A percentile compares a stretch with the other conserved stretches of the same genome.
phyloP scores from a whole-genome alignment of 139 green algal genomes.

The Chlorella sorokiniana region DNA sequence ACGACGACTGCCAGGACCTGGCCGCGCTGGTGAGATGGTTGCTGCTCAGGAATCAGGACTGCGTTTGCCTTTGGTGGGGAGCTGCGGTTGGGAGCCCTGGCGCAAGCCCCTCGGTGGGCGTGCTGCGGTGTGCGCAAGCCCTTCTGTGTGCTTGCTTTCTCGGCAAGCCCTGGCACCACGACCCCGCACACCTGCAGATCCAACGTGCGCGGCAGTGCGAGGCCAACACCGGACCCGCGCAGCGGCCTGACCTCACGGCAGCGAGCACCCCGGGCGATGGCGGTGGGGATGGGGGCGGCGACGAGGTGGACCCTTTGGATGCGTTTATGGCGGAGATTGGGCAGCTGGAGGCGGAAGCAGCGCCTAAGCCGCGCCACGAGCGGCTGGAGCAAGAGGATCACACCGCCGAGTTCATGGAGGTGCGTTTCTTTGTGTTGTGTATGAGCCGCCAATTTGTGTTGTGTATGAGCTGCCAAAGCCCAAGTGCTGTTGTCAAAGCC shows the following conservation, averaged over 20 bases:
- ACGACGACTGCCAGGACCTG: conserved; percentile 64
- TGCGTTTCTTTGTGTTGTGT: background rate
- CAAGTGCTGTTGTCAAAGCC: no score
- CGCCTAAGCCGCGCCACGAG: conserved; percentile 17
- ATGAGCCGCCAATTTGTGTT: background rate
- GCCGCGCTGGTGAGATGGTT: conserved; percentile 51
- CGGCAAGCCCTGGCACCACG: no score
- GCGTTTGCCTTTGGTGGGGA: background rate
- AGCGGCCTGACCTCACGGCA: background rate
- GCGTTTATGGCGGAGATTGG: conserved; percentile 85
- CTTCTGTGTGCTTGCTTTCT: background rate
- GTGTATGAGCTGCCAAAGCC: background rate
- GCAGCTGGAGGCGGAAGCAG: conserved; percentile 44
- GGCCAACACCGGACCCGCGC: conserved; percentile 65
- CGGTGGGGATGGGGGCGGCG: background rate
- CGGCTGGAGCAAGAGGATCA: conserved; percentile 54
- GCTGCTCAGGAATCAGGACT: background rate
- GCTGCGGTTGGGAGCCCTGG: background rate
- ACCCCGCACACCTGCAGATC: conserved; percentile 52
- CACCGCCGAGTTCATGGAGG: conserved; percentile 47
- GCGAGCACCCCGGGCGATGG: background rate
- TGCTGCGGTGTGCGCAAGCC: background rate
- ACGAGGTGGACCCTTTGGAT: conserved; percentile 78
- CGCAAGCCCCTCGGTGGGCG: background rate
- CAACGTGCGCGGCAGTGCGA: conserved; percentile 67